Conservation (phyloP, 345 rosid genomes). For the Hirschfeldia incana region DNA sequence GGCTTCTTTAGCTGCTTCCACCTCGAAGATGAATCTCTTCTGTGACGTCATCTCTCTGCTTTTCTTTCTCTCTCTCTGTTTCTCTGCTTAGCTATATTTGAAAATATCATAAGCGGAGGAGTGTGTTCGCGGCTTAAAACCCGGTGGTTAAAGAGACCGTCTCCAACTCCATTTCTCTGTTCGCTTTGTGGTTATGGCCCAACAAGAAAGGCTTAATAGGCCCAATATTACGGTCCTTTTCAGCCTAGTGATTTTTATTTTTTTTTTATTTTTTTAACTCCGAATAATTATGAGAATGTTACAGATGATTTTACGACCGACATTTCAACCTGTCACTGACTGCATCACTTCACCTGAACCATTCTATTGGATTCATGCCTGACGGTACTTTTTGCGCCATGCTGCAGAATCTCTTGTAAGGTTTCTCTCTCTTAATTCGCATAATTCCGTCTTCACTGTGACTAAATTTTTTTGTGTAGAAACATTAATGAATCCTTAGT, state of each 20-base stretch:
- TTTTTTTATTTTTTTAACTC: too few species aligned
- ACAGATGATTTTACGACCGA: too few species aligned
- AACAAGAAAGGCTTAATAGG: background rate
- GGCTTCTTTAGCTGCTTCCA: constrained; percentile 71
- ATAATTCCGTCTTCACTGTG: too few species aligned
- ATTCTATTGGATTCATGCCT: too few species aligned
- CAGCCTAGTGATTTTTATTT: background rate
- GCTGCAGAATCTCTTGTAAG: too few species aligned
- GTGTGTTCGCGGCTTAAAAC: background rate
- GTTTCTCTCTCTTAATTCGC: too few species aligned
- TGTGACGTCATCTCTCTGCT: constrained; percentile 37
- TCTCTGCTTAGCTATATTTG: background rate
- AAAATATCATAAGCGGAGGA: background rate
- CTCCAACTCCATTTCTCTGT: background rate
- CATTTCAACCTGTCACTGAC: too few species aligned
- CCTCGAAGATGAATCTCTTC: constrained; percentile 62
- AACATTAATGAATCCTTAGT: too few species aligned
- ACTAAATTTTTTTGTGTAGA: too few species aligned
- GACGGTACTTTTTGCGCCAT: too few species aligned
- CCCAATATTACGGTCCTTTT: background rate
- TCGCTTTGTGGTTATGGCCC: background rate
- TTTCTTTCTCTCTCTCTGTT: background rate
- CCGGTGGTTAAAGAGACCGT: background rate
- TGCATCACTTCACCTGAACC: too few species aligned
- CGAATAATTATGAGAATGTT: too few species aligned